Conservation (phyloP, 2,329 filamentous ascomycete genomes). For the Colletotrichum lentis region DNA sequence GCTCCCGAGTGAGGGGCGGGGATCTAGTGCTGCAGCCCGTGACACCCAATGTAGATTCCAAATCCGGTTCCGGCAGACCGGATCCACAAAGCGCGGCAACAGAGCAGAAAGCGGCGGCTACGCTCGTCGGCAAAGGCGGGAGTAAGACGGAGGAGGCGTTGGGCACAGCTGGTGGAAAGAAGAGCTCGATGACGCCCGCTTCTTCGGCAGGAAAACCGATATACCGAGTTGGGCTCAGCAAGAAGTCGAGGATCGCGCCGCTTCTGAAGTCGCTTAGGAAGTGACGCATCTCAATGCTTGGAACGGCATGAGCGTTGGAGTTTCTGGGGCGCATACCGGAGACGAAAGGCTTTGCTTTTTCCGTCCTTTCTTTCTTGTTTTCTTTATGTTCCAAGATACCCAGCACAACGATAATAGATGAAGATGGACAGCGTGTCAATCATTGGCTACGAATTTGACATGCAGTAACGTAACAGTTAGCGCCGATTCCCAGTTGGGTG, state of each 20-base stretch:
- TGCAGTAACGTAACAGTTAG: background rate
- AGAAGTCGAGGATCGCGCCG: conserved; percentile 59
- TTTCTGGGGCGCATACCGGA: background rate
- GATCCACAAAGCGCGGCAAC: conserved; percentile 18
- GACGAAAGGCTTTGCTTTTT: background rate
- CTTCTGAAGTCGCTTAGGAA: conserved; percentile 60
- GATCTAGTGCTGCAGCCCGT: conserved; percentile 25
- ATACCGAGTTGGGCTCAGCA: conserved; percentile 62
- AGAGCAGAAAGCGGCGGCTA: background rate
- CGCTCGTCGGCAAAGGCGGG: conserved; percentile 12
- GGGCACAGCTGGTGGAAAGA: conserved; percentile 31
- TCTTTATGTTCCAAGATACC: conserved; percentile 18
- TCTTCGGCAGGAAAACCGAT: conserved; percentile 49
- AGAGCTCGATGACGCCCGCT: conserved; percentile 22
- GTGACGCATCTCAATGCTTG: conserved; percentile 10
- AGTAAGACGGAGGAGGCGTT: conserved; percentile 34
- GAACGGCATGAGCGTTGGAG: background rate
- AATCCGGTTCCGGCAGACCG: conserved; percentile 5
- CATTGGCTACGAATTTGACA: background rate
- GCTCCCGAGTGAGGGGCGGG: background rate
- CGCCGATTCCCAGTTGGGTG: background rate
- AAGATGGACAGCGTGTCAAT: no score
- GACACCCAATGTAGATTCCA: conserved; percentile 17
- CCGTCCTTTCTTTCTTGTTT: background rate
- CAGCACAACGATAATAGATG: background rate